These are phyloP conservation scores for Coccomyxa subellipsoidea DNA, from an alignment of 163 green algal genomes.

Conservation along the genomic window DNA sequence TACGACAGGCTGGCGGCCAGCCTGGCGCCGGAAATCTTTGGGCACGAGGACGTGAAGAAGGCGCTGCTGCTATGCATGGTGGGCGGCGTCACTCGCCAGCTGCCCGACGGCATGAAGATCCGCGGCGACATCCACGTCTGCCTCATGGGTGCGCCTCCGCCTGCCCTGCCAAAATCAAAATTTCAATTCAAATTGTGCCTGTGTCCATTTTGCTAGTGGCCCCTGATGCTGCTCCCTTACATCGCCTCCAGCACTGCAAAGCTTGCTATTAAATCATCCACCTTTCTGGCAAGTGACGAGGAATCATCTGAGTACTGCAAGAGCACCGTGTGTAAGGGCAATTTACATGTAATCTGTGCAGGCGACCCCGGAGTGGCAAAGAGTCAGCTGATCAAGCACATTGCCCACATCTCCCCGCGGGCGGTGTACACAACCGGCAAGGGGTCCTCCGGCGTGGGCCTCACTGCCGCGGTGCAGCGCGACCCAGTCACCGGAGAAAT, in stretches of 20 bases:
- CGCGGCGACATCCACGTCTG: conserved; percentile 95
- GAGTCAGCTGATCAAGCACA: conserved; percentile 94
- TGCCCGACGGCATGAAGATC: conserved; percentile 94
- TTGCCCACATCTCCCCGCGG: conserved; percentile 84
- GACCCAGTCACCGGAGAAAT: conserved; percentile 77
- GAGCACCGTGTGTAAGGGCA: no score
- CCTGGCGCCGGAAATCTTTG: conserved; percentile 98
- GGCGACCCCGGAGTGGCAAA: conserved; percentile 97
- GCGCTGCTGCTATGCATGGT: conserved; percentile 93
- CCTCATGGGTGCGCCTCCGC: conserved; percentile 78
- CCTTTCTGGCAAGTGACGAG: no score
- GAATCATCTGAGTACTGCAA: no score
- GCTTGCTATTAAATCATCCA: no score
- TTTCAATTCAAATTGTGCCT: no score
- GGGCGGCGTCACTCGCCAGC: conserved; percentile 69
- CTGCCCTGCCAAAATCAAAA: no score
- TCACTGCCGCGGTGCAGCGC: conserved; percentile 87
- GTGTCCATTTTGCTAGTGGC: no score
- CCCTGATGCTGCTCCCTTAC: no score
- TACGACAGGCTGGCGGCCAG: conserved; percentile 83
- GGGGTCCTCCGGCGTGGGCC: conserved; percentile 88
- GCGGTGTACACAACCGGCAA: conserved; percentile 97
- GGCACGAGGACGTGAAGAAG: conserved; percentile 98
- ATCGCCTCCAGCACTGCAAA: no score
- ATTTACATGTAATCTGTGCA: no score